Conservation (phyloP, 305 asterid species). For the Fraxinus floribunda region DNA sequence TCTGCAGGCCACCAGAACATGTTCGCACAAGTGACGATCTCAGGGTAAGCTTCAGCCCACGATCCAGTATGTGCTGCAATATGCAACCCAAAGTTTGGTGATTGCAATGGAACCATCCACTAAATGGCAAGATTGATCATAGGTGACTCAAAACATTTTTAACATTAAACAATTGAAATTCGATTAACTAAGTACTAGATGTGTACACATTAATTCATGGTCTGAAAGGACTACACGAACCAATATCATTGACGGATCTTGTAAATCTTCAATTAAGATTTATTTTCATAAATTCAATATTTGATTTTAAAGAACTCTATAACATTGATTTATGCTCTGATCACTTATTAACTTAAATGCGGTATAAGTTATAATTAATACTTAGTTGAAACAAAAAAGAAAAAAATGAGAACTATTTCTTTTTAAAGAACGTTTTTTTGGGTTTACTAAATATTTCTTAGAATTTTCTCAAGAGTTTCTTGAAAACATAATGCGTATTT, state of each 20-base stretch:
- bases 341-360: no score
- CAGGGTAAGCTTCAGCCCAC: conserved; percentile 86
- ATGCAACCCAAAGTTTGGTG: background rate
- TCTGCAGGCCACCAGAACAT: conserved; percentile 86
- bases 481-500: no score
- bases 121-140: background rate
- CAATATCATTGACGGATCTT: background rate
- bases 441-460: background rate
- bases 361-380: no score
- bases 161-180: background rate
- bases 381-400: background rate
- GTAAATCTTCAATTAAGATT: background rate
- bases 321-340: no score
- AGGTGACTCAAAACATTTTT: background rate
- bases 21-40: conserved; percentile 70
- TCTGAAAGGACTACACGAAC: background rate
- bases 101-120: background rate
- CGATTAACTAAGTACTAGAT: background rate
- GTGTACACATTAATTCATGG: background rate
- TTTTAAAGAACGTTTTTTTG: no score
- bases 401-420: background rate
- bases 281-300: background rate
- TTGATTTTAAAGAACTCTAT: background rate
- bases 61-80: conserved; percentile 88
- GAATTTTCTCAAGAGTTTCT: background rate